Evolutionary conservation across 73 alveolate species (phyloP).

Genomic region (Durusdinium trenchii): DNA sequence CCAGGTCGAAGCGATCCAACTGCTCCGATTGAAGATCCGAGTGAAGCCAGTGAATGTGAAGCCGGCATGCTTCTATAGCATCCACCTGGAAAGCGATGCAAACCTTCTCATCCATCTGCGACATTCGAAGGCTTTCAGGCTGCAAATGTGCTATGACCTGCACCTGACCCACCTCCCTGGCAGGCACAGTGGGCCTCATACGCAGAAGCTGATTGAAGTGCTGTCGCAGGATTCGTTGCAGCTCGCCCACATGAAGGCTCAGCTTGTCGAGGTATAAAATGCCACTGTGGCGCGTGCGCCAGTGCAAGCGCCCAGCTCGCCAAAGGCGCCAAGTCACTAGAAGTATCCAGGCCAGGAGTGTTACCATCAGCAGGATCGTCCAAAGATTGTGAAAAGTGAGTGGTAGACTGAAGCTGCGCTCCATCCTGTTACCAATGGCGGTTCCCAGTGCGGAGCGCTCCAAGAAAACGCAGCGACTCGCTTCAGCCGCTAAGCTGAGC

Average conservation of each 20-base stretch:
- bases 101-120: background rate
- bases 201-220: constrained; percentile 88
- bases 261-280: constrained; percentile 22
- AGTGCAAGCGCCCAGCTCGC: constrained; percentile 18
- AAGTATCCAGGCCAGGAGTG: constrained; percentile 31
- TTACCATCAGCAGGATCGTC: constrained; percentile 40
- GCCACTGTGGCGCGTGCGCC: constrained; percentile 16
- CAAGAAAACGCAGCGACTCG: too few species aligned
- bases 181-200: constrained; percentile 48
- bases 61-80: background rate
- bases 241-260: constrained; percentile 35
- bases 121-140: constrained; percentile 45
- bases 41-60: background rate
- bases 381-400: constrained; percentile 64
- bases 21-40: background rate
- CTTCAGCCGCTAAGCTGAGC: too few species aligned
- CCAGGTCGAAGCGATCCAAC: too few species aligned
- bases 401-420: too few species aligned
- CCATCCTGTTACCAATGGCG: too few species aligned
- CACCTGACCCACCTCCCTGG: background rate
- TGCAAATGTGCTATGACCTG: constrained; percentile 31
- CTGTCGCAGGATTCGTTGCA: constrained; percentile 74
- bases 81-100: background rate
- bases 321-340: constrained; percentile 24
- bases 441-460: too few species aligned